Conservation (phyloP, 495 filamentous ascomycete genomes). For the Tuber borchii region DNA sequence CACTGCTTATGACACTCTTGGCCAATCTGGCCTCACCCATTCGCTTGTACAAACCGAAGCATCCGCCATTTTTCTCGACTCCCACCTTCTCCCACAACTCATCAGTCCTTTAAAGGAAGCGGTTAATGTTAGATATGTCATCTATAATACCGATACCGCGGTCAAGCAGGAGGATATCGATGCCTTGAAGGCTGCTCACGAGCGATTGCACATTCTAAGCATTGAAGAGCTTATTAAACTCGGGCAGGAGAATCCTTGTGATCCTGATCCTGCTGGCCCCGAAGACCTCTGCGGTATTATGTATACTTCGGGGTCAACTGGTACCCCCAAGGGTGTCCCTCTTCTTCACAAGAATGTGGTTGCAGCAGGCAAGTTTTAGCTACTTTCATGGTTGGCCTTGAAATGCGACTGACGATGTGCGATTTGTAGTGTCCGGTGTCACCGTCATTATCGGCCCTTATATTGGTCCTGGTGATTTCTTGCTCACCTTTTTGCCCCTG, state of each 20-base stretch:
- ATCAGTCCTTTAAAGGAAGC: slow-evolving; percentile 74
- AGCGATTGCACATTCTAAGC: slow-evolving; percentile 66
- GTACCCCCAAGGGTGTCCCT: slow-evolving; percentile 89
- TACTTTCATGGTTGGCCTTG: not conserved
- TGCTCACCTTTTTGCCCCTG: slow-evolving; percentile 87
- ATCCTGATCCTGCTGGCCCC: slow-evolving; percentile 69
- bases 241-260: slow-evolving; percentile 74
- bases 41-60: slow-evolving; percentile 82
- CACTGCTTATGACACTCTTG: slow-evolving; percentile 95
- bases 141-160: slow-evolving; percentile 80
- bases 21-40: slow-evolving; percentile 86
- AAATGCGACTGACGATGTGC: not conserved
- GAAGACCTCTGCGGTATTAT: slow-evolving; percentile 97
- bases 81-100: slow-evolving; percentile 71
- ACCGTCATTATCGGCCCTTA: slow-evolving; percentile 76
- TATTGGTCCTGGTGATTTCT: slow-evolving; percentile 74
- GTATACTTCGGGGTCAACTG: slow-evolving; percentile 99
- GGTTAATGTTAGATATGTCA: slow-evolving; percentile 68
- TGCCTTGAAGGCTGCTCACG: slow-evolving; percentile 63
- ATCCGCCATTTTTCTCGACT: slow-evolving; percentile 84
- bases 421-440: slow-evolving; percentile 68
- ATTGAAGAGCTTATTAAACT: slow-evolving; percentile 77
- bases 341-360: slow-evolving; percentile 84
- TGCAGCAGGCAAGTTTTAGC: slow-evolving; percentile 61
- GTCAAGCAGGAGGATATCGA: slow-evolving; percentile 74